These are phyloP conservation scores for Nitzschia inconspicua DNA, from an alignment of 108 stramenopile genomes.

Conservation along the genomic window DNA sequence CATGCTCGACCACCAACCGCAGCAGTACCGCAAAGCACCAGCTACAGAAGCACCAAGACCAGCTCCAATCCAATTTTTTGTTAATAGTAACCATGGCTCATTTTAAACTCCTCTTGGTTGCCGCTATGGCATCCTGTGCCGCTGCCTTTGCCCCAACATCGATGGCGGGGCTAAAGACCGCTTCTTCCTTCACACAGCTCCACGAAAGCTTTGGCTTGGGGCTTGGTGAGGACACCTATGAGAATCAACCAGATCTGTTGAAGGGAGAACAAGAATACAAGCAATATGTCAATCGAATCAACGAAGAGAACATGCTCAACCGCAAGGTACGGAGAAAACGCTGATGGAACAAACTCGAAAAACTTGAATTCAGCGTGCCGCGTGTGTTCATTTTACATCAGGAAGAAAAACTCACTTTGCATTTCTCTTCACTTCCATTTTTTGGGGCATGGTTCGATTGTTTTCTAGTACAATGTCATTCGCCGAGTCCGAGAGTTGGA, in stretches of 20 bases:
- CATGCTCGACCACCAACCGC: no score
- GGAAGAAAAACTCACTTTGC: neutral
- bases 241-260: slow-evolving; percentile 70
- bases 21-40: no score
- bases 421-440: neutral
- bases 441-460: neutral
- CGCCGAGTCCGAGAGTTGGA: slow-evolving; percentile 80
- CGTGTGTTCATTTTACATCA: neutral
- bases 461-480: slow-evolving; percentile 71
- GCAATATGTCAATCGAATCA: slow-evolving; percentile 70
- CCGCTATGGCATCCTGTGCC: slow-evolving; percentile 20
- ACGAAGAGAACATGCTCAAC: slow-evolving; percentile 77
- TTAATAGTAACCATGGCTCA: slow-evolving; percentile 31
- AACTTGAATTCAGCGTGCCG: neutral
- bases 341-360: neutral
- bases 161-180: neutral
- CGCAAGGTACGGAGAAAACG: slow-evolving; percentile 56
- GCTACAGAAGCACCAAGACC: neutral
- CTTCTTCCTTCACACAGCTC: slow-evolving; percentile 34
- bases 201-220: slow-evolving; percentile 77
- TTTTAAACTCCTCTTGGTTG: slow-evolving; percentile 25
- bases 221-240: slow-evolving; percentile 76
- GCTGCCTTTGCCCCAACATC: slow-evolving; percentile 22
- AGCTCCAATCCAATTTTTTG: neutral
- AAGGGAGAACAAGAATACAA: slow-evolving; percentile 86